Evolutionary conservation across 2,329 filamentous ascomycete species (phyloP), one percentile per base, ranked within the genome.

Genomic region (Epichloe scottii): DNA sequence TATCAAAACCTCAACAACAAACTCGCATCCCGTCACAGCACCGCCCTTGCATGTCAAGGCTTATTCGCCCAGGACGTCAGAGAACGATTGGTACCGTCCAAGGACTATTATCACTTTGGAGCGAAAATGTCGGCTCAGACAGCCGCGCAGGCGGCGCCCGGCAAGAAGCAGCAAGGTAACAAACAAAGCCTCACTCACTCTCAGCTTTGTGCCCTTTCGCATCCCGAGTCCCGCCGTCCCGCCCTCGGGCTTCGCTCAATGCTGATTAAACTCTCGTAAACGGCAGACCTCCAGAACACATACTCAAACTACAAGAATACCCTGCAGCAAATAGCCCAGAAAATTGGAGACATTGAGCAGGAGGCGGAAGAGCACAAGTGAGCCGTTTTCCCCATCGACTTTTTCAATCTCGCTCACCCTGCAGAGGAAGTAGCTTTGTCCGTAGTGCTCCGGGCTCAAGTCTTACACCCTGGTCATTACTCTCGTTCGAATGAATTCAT

Each of bases 281-380:
- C 26, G 17, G 26, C 60, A 93, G 87, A 93, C 65, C 79, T 93
- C 58, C 87, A 93, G 70, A 71, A 76, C 47, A 85, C 87, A 60
- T 93, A 93, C 67, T 79, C 79, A 58, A 88, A 82, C 69, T 91
- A 81, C 70, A 86, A 85, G 66, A 83, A 79, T 59, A 82, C 77
- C 3, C 79, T 98, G 53, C 91, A 97, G 70, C 87, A 93, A 64
- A 82, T 98, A 62, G 93, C 93, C 33, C 85, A 89, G 63, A 97
- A 95, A 68, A 96, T 98, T 60, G 93, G 93, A 40, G 90, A 97
- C 64, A 90, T 98, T 51, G 93, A 98, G 72, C 89, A 95, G 67
- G 93, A 97, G 67, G 84, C 87, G 19, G 93, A 98, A 68, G 93
- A 98, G 68, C 93, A 98, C 76, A 97, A 95, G 93, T 97, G 12